Percentiles rank a stretch among this genome's conserved stretches.
Conservation (phyloP, 2,329 filamentous ascomycete species). For the Venturiaceae sp. region DNA sequence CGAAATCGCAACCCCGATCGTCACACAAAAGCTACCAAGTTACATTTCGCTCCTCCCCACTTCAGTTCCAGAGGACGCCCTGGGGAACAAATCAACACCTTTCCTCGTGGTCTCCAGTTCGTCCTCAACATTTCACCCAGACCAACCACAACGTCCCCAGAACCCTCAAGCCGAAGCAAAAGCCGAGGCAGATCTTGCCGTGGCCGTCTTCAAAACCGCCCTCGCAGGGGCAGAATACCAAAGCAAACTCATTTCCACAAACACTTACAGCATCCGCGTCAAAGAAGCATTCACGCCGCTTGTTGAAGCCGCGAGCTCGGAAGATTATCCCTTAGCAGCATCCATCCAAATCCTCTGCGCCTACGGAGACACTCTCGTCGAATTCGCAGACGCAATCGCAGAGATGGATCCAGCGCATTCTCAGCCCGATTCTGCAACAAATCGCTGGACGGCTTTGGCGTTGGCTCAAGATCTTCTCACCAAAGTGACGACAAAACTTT, state of each 20-base stretch:
- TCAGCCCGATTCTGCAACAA: background rate
- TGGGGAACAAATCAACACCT: slow-evolving; percentile 19
- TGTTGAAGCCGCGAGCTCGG: slow-evolving; percentile 10
- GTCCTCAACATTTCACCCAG: slow-evolving; percentile 5
- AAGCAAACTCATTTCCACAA: slow-evolving; percentile 35
- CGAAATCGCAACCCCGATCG: slow-evolving; percentile 42
- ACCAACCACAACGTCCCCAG: slow-evolving; percentile 22
- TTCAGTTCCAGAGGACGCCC: slow-evolving; percentile 13
- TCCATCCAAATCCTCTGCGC: slow-evolving; percentile 41
- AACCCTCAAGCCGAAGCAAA: slow-evolving; percentile 22
- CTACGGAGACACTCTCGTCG: slow-evolving; percentile 47
- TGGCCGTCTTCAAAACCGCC: slow-evolving; percentile 46
- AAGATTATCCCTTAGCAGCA: slow-evolving; percentile 14
- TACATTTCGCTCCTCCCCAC: slow-evolving; percentile 33
- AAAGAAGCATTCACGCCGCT: slow-evolving; percentile 23
- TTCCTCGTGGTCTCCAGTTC: slow-evolving; percentile 21
- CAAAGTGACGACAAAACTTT: background rate
- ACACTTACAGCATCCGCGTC: slow-evolving; percentile 41
- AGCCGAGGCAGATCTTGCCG: slow-evolving; percentile 43
- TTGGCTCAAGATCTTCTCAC: background rate
- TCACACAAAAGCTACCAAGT: slow-evolving; percentile 43
- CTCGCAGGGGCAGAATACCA: slow-evolving; percentile 49
- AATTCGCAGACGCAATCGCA: slow-evolving; percentile 40
- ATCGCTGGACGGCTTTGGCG: slow-evolving; percentile 1
- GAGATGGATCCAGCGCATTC: slow-evolving; percentile 14